phyloP scores from a whole-genome alignment of 1,284 basidiomycete species.

The Cryptococcus jaspeensis region DNA sequence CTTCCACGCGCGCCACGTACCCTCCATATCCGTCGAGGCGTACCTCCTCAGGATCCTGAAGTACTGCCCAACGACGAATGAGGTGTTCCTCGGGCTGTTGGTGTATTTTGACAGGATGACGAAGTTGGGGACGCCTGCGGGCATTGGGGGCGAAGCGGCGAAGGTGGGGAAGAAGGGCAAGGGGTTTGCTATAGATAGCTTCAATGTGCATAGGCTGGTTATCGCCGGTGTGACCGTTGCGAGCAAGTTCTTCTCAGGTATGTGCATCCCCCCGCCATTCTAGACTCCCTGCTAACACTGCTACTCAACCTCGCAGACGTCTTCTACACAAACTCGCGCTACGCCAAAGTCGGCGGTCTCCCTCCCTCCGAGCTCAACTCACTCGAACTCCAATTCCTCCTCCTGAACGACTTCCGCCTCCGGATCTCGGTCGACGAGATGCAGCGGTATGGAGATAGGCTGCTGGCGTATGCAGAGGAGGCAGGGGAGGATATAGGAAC shows the following conservation, averaged over 20 bases:
- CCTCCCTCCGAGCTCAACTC: constrained; percentile 93
- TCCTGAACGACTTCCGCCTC: constrained; percentile 91
- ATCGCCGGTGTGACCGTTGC: constrained; percentile 98
- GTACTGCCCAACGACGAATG: constrained; percentile 97
- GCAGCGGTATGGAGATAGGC: constrained; percentile 90
- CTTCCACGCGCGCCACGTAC: constrained; percentile 94
- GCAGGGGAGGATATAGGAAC: constrained; percentile 22
- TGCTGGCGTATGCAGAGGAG: constrained; percentile 58
- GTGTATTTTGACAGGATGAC: constrained; percentile 92
- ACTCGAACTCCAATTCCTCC: constrained; percentile 92
- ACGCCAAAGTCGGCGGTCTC: constrained; percentile 96
- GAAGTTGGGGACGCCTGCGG: constrained; percentile 42
- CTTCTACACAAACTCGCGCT: constrained; percentile 98
- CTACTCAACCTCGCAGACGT: constrained; percentile 62
- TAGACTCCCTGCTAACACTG: background rate
- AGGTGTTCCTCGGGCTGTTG: constrained; percentile 89
- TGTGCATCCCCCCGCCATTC: constrained; percentile 12
- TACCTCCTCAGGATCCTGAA: constrained; percentile 95
- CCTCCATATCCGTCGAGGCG: constrained; percentile 89
- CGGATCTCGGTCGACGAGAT: constrained; percentile 87
- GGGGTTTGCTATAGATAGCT: constrained; percentile 92
- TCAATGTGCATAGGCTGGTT: constrained; percentile 92
- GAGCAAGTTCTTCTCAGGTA: constrained; percentile 88
- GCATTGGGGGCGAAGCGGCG: constrained; percentile 34
- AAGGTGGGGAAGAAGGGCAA: constrained; percentile 35